Base-by-base conservation (phyloP, 441 rosid species). In the Lepidium campestre region DNA sequence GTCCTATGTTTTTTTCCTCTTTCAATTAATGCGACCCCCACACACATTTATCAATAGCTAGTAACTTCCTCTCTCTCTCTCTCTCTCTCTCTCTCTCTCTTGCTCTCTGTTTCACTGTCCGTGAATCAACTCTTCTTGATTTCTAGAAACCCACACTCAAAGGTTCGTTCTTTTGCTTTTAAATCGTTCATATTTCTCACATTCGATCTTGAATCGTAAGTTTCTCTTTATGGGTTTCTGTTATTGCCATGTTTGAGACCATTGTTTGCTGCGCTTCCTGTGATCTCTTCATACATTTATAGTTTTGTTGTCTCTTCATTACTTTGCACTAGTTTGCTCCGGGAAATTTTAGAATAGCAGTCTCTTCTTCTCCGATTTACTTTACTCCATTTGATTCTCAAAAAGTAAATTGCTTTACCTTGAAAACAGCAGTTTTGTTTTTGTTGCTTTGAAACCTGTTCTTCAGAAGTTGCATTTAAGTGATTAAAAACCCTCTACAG, bases 81-180 rank as follows among this genome's bases (percentile, higher is more conserved):
- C 7, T 7, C 55, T 36, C 58, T 47, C 10, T 9, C 64, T 57
- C 45, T 42, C 44, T 19, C 37, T 56, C 49, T 22, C 48, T 47
- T 34, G 46, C 65, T 56, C 60, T 64, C 61, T 52, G 37, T 52
- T 50, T 18, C 13, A 7, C 29, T 54, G 45, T 65, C 61, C 41
- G 54, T 65, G 46, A 32, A 52, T 15, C 40, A 65, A 34, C 61
- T 57, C 34, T 57, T 72, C 60, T 58, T 59, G 17, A 53, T 41
- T 44, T 52, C 42, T 22, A 58, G 62, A 46, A 65, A 42, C 56
- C 22, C 8, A 27, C 42, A 52, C 55, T 45, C 23, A 52, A 45
- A 66, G 77, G 77, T 73, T 5, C 11, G 17, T 52, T 27, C 37
- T 69, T 58, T 69, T 14, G 7, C 25, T 17, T 34, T 46, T 6